Evolutionary conservation across 768 basidiomycete genomes (phyloP).

Genomic region (Mycena polygramma): DNA sequence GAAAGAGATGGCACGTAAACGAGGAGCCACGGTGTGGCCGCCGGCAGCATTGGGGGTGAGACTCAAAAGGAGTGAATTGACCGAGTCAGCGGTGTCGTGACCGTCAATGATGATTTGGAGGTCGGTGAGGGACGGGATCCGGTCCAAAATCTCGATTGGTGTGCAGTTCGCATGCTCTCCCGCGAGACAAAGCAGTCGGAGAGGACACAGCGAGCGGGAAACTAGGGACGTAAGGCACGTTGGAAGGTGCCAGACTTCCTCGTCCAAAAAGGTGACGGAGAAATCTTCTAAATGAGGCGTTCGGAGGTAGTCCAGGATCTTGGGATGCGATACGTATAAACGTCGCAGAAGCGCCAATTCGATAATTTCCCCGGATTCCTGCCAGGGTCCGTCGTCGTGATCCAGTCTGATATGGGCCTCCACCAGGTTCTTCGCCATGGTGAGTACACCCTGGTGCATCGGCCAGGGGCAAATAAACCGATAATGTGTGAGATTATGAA

Average conservation of each 20-base stretch:
- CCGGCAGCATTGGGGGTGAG: too few species aligned
- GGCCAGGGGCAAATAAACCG: background rate
- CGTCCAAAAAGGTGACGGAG: background rate
- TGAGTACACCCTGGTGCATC: background rate
- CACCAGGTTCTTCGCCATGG: slow-evolving; percentile 7
- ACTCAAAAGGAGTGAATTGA: too few species aligned
- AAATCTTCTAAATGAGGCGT: slow-evolving; percentile 2
- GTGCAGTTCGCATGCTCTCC: background rate
- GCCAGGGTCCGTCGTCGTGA: background rate
- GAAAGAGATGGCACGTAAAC: too few species aligned
- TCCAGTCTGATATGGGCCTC: background rate
- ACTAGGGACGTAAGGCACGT: background rate
- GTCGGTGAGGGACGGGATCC: background rate
- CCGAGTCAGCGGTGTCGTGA: too few species aligned
- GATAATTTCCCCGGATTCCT: background rate
- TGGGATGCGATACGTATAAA: background rate
- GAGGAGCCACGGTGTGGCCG: too few species aligned
- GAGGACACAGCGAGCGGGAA: background rate
- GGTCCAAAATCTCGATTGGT: background rate
- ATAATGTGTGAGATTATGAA: slow-evolving; percentile 11
- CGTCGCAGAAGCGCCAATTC: background rate
- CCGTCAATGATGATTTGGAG: background rate
- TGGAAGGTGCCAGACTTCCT: background rate
- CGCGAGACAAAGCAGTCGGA: background rate
- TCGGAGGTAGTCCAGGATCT: background rate